Conservation (phyloP, 1,284 basidiomycete genomes). For the Papiliotrema nemorosa region DNA sequence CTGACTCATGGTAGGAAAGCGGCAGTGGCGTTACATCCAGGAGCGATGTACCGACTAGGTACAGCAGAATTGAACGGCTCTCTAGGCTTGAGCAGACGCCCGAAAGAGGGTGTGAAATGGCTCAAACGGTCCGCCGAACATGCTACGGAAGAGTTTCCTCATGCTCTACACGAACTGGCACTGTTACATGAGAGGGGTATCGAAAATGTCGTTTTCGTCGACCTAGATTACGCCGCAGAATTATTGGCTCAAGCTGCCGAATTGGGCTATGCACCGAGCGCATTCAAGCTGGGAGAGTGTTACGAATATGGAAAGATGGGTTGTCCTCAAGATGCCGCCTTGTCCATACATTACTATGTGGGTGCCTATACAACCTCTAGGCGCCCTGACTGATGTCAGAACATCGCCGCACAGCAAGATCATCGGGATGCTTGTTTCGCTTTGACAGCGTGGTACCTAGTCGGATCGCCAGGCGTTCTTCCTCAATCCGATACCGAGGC, state of each 20-base stretch:
- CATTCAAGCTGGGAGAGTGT: slow-evolving; percentile 94
- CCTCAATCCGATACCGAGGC: slow-evolving; percentile 98
- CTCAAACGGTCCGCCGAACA: slow-evolving; percentile 94
- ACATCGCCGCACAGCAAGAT: slow-evolving; percentile 94
- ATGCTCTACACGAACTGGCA: slow-evolving; percentile 92
- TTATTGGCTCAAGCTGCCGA: slow-evolving; percentile 92
- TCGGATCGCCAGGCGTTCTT: slow-evolving; percentile 93
- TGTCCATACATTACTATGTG: slow-evolving; percentile 98
- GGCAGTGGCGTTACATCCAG: slow-evolving; percentile 83
- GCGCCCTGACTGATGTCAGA: slow-evolving; percentile 55
- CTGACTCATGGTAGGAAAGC: slow-evolving; percentile 64
- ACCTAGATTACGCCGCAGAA: slow-evolving; percentile 92
- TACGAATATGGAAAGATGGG: slow-evolving; percentile 99
- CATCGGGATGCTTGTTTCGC: slow-evolving; percentile 98
- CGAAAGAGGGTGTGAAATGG: slow-evolving; percentile 98
- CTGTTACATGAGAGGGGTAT: slow-evolving; percentile 92
- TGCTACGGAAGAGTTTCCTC: slow-evolving; percentile 90
- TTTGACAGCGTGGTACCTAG: slow-evolving; percentile 97
- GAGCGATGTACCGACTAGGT: slow-evolving; percentile 93
- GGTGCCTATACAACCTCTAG: slow-evolving; percentile 39
- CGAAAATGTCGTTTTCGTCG: slow-evolving; percentile 94
- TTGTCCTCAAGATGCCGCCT: slow-evolving; percentile 93
- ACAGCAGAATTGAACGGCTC: slow-evolving; percentile 96
- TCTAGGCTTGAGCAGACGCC: slow-evolving; percentile 76
- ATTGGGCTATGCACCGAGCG: slow-evolving; percentile 92